Percentiles rank a stretch among this genome's conserved stretches.
phyloP scores from a whole-genome alignment of 2,329 filamentous ascomycete genomes.

The Fusarium ambrosium region DNA sequence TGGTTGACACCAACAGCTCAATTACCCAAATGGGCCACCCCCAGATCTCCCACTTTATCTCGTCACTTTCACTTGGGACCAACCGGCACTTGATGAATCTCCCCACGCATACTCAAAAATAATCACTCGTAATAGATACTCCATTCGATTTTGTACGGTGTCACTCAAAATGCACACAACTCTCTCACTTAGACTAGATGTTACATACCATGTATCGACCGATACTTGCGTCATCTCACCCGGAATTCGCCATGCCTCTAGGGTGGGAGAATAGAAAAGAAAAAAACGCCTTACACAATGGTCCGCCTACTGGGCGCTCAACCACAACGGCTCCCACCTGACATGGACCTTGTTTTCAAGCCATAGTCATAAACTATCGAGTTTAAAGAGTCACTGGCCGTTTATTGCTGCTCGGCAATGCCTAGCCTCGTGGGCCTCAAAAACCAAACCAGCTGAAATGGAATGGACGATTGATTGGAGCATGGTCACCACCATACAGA shows the following conservation, averaged over 20 bases:
- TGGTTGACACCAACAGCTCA: neutral
- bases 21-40: neutral
- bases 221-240: slow-evolving; percentile 14
- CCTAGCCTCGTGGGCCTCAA: neutral
- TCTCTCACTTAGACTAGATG: neutral
- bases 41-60: neutral
- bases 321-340: neutral
- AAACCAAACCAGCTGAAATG: neutral
- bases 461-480: neutral
- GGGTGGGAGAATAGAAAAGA: neutral
- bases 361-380: slow-evolving; percentile 2
- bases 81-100: neutral
- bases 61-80: neutral
- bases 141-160: neutral
- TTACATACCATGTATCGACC: neutral
- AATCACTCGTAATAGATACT: neutral
- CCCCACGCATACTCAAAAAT: neutral
- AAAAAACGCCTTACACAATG: slow-evolving; percentile 14
- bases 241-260: neutral
- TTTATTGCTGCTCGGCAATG: neutral
- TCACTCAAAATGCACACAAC: neutral
- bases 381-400: neutral
- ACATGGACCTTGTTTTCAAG: neutral
- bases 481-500: slow-evolving; percentile 1
- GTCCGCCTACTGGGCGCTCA: slow-evolving; percentile 2